Percentiles rank a stretch among this genome's conserved stretches.
These are phyloP conservation scores for Spirogloea muscicola DNA, from an alignment of 139 green algal genomes.

Conservation along the genomic window DNA sequence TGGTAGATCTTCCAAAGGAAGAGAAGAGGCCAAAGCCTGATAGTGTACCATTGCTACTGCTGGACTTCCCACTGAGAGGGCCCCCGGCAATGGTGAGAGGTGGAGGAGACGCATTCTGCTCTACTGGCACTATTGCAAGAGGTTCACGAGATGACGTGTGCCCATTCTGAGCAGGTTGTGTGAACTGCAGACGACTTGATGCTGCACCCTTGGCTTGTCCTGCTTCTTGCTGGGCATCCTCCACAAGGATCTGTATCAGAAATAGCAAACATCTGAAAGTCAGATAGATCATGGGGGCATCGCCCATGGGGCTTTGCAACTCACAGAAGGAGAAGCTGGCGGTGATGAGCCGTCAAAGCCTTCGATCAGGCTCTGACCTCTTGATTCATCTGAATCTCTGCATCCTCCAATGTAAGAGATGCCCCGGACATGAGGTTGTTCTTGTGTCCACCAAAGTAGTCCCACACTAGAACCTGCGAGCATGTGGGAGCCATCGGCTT, in stretches of 20 bases:
- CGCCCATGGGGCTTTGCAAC: background rate
- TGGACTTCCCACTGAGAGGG: background rate
- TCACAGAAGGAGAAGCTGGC: background rate
- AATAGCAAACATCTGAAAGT: background rate
- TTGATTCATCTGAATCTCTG: constrained; percentile 26
- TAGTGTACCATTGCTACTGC: background rate
- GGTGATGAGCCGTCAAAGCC: too few relatives aligned
- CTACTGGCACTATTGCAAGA: constrained; percentile 12
- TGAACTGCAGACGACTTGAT: background rate
- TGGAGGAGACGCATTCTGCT: background rate
- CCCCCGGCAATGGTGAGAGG: constrained; percentile 2
- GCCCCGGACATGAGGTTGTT: background rate
- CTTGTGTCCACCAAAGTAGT: constrained; percentile 8
- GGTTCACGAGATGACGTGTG: background rate
- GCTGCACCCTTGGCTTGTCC: background rate
- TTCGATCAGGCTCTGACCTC: constrained; percentile 13
- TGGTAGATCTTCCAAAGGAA: constrained; percentile 17
- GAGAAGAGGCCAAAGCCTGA: constrained; percentile 8
- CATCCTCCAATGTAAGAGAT: constrained; percentile 13
- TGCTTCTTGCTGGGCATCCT: background rate
- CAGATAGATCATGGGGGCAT: background rate
- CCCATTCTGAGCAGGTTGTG: background rate
- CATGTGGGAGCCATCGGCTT: background rate
- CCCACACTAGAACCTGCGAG: constrained; percentile 34
- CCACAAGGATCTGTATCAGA: constrained; percentile 26